phyloP scores from a whole-genome alignment of 495 filamentous ascomycete genomes.

The Glutinoglossum americanum region DNA sequence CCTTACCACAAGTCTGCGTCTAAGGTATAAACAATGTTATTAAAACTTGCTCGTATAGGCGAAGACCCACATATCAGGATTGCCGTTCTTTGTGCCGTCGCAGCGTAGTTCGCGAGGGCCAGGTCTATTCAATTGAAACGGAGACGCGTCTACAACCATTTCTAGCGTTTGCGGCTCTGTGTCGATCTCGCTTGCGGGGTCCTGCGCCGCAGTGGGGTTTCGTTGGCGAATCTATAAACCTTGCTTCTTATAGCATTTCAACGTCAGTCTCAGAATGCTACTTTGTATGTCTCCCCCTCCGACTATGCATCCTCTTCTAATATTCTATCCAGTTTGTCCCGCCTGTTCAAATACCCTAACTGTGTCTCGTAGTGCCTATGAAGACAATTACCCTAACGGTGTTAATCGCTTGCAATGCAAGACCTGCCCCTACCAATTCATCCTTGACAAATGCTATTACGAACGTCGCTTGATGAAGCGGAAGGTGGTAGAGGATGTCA shows the following conservation, averaged over 20 bases:
- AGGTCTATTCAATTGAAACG: neutral
- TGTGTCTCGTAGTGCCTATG: constrained; percentile 33
- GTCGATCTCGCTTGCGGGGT: neutral
- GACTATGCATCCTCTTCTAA: constrained; percentile 1
- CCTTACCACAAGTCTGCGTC: neutral
- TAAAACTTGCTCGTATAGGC: neutral
- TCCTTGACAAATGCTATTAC: constrained; percentile 48
- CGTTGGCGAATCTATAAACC: neutral
- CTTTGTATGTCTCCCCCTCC: constrained; percentile 31
- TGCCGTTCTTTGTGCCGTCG: neutral
- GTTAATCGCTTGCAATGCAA: constrained; percentile 75
- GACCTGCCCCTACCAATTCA: constrained; percentile 75
- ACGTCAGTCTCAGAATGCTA: constrained; percentile 28
- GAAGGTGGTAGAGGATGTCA: constrained; percentile 77
- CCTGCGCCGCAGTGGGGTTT: neutral
- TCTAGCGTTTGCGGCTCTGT: neutral
- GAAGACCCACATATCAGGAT: neutral
- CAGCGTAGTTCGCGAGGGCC: neutral
- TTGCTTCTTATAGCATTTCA: neutral
- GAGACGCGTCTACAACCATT: neutral
- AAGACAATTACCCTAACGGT: constrained; percentile 23
- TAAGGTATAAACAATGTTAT: neutral
- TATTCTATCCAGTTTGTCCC: constrained; percentile 51
- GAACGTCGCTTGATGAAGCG: constrained; percentile 50
- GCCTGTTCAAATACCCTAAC: constrained; percentile 77